Evolutionary conservation across 2,329 filamentous ascomycete genomes (phyloP).

Genomic region (Amauroascus verrucosus): DNA sequence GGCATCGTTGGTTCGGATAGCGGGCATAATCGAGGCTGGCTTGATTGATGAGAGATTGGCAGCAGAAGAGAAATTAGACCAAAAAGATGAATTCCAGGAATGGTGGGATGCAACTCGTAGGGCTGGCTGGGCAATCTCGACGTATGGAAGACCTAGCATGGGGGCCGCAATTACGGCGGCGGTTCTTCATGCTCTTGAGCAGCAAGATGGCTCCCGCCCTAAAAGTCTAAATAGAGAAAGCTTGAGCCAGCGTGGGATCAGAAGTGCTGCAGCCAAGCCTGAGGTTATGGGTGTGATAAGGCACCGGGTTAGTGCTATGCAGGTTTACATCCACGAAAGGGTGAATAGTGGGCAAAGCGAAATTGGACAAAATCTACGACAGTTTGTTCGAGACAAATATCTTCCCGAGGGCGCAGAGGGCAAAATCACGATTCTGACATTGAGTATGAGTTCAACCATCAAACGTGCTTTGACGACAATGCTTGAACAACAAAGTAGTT

Average conservation of each 20-base stretch:
- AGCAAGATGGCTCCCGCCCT: slow-evolving; percentile 21
- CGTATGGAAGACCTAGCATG: slow-evolving; percentile 58
- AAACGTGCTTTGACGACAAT: slow-evolving; percentile 19
- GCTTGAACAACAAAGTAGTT: slow-evolving; percentile 4
- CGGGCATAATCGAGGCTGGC: slow-evolving; percentile 26
- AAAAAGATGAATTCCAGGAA: slow-evolving; percentile 20
- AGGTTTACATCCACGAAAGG: slow-evolving; percentile 21
- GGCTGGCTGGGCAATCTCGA: slow-evolving; percentile 54
- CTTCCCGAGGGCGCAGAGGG: slow-evolving; percentile 3
- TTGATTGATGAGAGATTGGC: slow-evolving; percentile 19
- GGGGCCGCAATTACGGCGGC: slow-evolving; percentile 48
- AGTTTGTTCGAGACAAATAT: slow-evolving; percentile 12
- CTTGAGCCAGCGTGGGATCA: not conserved
- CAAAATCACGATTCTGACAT: slow-evolving; percentile 45
- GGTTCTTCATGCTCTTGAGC: slow-evolving; percentile 39
- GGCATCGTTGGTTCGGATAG: slow-evolving; percentile 40
- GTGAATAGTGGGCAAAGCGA: not conserved
- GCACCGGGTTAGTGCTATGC: slow-evolving; percentile 19
- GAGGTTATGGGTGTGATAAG: slow-evolving; percentile 18
- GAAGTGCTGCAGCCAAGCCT: not conserved
- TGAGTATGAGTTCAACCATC: slow-evolving; percentile 56
- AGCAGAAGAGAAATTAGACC: slow-evolving; percentile 16
- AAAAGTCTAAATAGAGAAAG: not conserved
- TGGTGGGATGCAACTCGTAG: slow-evolving; percentile 51
- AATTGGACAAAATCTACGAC: slow-evolving; percentile 23